These are phyloP conservation scores for Aspergillus sp. DNA, from an alignment of 2,329 filamentous ascomycete species.

Conservation along the genomic window DNA sequence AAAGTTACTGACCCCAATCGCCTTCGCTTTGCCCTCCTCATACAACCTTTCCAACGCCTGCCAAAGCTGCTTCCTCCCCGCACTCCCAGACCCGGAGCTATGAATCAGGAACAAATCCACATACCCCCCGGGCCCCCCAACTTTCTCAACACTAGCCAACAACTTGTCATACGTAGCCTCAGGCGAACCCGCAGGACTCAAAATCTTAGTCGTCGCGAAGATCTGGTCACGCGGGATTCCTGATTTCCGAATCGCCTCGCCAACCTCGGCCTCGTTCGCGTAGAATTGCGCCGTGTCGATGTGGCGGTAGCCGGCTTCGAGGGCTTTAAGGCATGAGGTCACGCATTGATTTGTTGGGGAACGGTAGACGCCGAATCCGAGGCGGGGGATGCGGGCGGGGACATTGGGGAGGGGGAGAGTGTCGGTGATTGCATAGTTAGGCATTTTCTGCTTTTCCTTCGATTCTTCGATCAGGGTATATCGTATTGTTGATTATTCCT, in stretches of 20 bases:
- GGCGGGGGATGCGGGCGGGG: constrained; percentile 51
- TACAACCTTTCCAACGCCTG: constrained; percentile 57
- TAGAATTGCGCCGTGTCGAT: constrained; percentile 62
- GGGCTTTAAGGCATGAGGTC: constrained; percentile 52
- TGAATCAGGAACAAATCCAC: constrained; percentile 68
- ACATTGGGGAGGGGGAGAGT: constrained; percentile 47
- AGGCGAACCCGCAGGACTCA: constrained; percentile 46
- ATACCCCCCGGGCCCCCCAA: constrained; percentile 54
- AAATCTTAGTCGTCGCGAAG: constrained; percentile 66
- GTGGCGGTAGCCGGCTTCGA: constrained; percentile 47
- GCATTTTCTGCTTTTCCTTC: constrained; percentile 13
- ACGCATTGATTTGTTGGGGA: constrained; percentile 50
- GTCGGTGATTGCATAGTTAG: constrained; percentile 41
- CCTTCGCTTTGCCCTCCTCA: constrained; percentile 53
- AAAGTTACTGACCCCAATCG: constrained; percentile 69
- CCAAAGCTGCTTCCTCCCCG: constrained; percentile 58
- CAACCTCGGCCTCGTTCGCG: constrained; percentile 61
- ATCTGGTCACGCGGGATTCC: constrained; percentile 49
- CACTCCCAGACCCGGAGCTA: constrained; percentile 50
- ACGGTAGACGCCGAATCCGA: constrained; percentile 67
- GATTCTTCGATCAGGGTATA: too few relatives aligned
- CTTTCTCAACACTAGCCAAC: constrained; percentile 57
- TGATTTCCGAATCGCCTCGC: constrained; percentile 54
- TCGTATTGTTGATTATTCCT: too few relatives aligned
- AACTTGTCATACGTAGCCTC: constrained; percentile 55